A percentile compares a stretch with the other conserved stretches of the same genome.
phyloP scores from a whole-genome alignment of 225 moss, liverwort and hornwort genomes.

The Straminergon stramineum region DNA sequence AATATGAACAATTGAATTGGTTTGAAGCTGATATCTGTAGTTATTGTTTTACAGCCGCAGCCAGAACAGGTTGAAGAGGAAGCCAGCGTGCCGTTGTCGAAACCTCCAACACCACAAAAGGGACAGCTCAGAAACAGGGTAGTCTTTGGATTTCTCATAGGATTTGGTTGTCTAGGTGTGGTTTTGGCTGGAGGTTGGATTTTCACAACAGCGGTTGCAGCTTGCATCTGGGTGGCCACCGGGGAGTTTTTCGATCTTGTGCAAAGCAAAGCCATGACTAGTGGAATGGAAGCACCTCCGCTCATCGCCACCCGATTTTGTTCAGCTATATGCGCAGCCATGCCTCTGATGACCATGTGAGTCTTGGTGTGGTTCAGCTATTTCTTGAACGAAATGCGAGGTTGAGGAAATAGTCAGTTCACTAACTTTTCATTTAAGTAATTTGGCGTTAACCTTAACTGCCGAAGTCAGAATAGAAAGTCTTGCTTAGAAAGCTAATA shows the following conservation, averaged over 20 bases:
- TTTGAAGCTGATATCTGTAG: background rate
- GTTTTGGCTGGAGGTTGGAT: conserved; percentile 90
- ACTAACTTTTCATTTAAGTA: background rate
- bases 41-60: background rate
- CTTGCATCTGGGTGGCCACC: conserved; percentile 58
- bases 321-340: conserved; percentile 72
- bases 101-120: conserved; percentile 12
- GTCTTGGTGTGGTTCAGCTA: conserved; percentile 20
- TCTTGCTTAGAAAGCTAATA: background rate
- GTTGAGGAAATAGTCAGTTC: background rate
- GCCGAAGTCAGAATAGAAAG: background rate
- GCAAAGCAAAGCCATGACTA: conserved; percentile 71
- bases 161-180: conserved; percentile 42
- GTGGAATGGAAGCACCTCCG: conserved; percentile 79
- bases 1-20: background rate
- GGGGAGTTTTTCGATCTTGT: conserved; percentile 86
- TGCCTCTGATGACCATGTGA: conserved; percentile 94
- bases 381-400: background rate
- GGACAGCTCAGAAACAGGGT: conserved; percentile 57
- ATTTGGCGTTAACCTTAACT: background rate
- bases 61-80: background rate
- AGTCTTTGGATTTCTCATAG: conserved; percentile 63
- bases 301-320: conserved; percentile 69
- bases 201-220: conserved; percentile 59
- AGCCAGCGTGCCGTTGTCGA: background rate